phyloP scores from a whole-genome alignment of 2,329 filamentous ascomycete genomes.

The Cylindrodendrum hubeiense region DNA sequence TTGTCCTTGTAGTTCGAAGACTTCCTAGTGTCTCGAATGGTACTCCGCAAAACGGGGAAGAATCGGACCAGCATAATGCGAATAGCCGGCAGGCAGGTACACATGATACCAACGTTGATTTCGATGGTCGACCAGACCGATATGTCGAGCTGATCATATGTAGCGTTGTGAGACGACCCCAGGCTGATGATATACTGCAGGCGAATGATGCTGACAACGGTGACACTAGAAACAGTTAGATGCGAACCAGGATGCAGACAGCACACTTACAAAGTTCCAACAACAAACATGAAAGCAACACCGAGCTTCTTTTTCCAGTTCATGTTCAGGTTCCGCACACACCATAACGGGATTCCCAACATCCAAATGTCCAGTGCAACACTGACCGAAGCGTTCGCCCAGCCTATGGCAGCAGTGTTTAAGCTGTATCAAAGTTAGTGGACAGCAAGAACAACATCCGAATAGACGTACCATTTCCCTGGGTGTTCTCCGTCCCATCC shows the following conservation, averaged over 20 bases:
- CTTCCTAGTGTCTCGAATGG: constrained; percentile 37
- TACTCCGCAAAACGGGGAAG: constrained; percentile 42
- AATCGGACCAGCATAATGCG: constrained; percentile 44
- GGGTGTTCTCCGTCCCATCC: constrained; percentile 55
- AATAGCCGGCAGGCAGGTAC: constrained; percentile 49
- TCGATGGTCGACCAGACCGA: constrained; percentile 51
- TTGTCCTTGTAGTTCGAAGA: constrained; percentile 29
- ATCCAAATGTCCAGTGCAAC: constrained; percentile 58
- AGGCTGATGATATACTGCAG: constrained; percentile 44
- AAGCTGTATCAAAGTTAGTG: constrained; percentile 35
- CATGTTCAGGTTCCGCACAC: constrained; percentile 49
- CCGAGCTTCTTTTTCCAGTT: constrained; percentile 58
- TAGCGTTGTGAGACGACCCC: constrained; percentile 44
- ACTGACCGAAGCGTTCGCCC: constrained; percentile 57
- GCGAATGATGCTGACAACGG: constrained; percentile 47
- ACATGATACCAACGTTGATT: constrained; percentile 52
- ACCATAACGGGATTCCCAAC: constrained; percentile 54
- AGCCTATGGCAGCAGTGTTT: constrained; percentile 53
- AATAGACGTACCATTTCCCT: constrained; percentile 50
- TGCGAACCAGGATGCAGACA: rapidly evolving
- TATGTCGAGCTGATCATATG: constrained; percentile 45
- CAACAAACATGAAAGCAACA: constrained; percentile 57
- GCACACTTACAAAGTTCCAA: constrained; percentile 54
- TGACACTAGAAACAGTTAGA: constrained; percentile 39
- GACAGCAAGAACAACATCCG: not conserved